Percentiles rank a stretch among this genome's conserved stretches.
phyloP scores from a whole-genome alignment of 163 green algal species.

The Chloromonas sp. region DNA sequence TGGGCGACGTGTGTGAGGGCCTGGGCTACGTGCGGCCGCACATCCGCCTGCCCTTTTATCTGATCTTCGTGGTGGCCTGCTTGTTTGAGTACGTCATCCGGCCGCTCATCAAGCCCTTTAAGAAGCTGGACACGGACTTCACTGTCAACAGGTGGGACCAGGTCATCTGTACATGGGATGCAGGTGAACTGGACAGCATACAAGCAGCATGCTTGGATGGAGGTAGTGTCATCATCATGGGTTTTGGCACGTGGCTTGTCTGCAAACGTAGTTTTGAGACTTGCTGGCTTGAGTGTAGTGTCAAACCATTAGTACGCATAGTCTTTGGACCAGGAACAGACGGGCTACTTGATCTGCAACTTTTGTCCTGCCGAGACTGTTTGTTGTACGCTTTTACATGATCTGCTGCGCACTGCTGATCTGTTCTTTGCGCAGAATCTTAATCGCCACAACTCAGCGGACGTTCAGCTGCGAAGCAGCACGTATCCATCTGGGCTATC shows the following conservation, averaged over 20 bases:
- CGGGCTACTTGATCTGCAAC: too few relatives aligned
- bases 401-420: not conserved
- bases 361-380: not conserved
- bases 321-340: constrained; percentile 3
- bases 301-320: not conserved
- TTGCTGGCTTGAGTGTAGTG: not conserved
- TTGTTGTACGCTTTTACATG: constrained; percentile 26
- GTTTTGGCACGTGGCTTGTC: not conserved
- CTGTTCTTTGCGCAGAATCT: constrained; percentile 36
- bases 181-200: not conserved
- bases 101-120: constrained; percentile 45
- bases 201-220: not conserved
- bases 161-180: not conserved
- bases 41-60: constrained; percentile 59
- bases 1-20: constrained; percentile 74
- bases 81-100: constrained; percentile 68
- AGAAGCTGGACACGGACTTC: constrained; percentile 49
- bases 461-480: constrained; percentile 57
- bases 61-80: constrained; percentile 67
- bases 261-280: not conserved
- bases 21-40: constrained; percentile 68
- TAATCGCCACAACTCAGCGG: constrained; percentile 61
- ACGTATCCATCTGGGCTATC: constrained; percentile 61
- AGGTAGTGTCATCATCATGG: not conserved
- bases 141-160: constrained; percentile 34